A percentile compares a stretch with the other conserved stretches of the same genome.
Conservation (phyloP, 1,139 yeast species). For the Magnusiomyces paraingens region DNA sequence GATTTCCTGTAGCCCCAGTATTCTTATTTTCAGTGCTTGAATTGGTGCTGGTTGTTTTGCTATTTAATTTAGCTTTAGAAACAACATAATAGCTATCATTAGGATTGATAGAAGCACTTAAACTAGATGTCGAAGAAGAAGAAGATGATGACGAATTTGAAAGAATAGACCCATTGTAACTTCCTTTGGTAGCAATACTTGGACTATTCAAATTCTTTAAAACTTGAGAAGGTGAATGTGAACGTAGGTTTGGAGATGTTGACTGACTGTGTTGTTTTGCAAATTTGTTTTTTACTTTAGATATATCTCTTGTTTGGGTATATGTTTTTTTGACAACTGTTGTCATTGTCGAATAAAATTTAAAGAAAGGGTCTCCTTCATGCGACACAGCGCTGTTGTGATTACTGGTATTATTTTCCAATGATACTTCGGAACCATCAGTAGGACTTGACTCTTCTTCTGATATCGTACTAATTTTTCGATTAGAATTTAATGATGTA, state of each 20-base stretch:
- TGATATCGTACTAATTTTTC: constrained; percentile 8
- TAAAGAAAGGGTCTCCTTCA: constrained; percentile 29
- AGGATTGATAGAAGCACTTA: constrained; percentile 5
- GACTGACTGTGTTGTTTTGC: constrained; percentile 17
- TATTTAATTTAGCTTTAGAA: constrained; percentile 18
- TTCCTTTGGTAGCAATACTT: too few species aligned
- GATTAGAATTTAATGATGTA: not conserved
- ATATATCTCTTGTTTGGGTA: constrained; percentile 13
- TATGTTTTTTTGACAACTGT: constrained; percentile 23
- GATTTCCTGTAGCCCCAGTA: too few species aligned
- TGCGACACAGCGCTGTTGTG: constrained; percentile 6
- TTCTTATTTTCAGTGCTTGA: too few species aligned
- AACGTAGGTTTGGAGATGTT: not conserved
- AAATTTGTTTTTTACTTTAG: constrained; percentile 18
- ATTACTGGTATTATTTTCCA: not conserved
- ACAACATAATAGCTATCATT: constrained; percentile 30
- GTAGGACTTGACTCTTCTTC: constrained; percentile 4
- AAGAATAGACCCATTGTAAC: too few species aligned
- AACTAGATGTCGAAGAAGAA: constrained; percentile 9
- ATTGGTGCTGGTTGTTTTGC: too few species aligned
- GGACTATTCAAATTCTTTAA: too few species aligned
- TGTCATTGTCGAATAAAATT: constrained; percentile 26
- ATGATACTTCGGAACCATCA: constrained; percentile 7
- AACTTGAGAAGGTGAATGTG: too few species aligned
- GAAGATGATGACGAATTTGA: not conserved